phyloP scores from a whole-genome alignment of 495 filamentous ascomycete species.

The Trichoderma asperelloides region DNA sequence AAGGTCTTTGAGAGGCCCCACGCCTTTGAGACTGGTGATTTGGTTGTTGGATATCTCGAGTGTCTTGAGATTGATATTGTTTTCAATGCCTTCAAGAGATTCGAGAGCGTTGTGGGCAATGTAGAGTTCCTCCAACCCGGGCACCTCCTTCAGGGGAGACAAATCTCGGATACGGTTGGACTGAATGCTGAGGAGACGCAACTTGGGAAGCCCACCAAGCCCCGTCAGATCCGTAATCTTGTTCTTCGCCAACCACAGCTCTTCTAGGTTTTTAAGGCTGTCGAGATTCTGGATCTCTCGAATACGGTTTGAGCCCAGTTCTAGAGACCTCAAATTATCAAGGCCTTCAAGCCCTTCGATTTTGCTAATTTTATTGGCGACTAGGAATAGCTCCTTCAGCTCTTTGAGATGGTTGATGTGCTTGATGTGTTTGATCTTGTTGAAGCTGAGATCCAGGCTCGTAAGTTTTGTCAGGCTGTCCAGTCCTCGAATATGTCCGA shows the following conservation, averaged over 20 bases:
- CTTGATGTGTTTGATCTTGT: slow-evolving; percentile 99
- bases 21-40: slow-evolving; percentile 61
- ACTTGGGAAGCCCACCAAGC: slow-evolving; percentile 60
- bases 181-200: slow-evolving; percentile 90
- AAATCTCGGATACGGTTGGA: slow-evolving; percentile 87
- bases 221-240: slow-evolving; percentile 82
- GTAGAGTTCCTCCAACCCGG: slow-evolving; percentile 89
- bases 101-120: slow-evolving; percentile 95
- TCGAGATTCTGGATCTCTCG: slow-evolving; percentile 84
- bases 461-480: slow-evolving; percentile 66
- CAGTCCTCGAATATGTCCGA: slow-evolving; percentile 76
- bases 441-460: slow-evolving; percentile 88
- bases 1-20: slow-evolving; percentile 59
- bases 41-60: slow-evolving; percentile 90
- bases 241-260: slow-evolving; percentile 97
- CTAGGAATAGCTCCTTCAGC: slow-evolving; percentile 81
- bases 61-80: slow-evolving; percentile 60
- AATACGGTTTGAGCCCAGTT: slow-evolving; percentile 88
- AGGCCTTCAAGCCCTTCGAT: slow-evolving; percentile 82
- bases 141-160: slow-evolving; percentile 58
- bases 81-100: slow-evolving; percentile 63
- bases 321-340: slow-evolving; percentile 65
- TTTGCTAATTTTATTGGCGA: slow-evolving; percentile 82
- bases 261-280: slow-evolving; percentile 60
- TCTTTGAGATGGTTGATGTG: slow-evolving; percentile 69